phyloP scores from a whole-genome alignment of 164 flowering plant genomes.

The Annona cherimola region DNA sequence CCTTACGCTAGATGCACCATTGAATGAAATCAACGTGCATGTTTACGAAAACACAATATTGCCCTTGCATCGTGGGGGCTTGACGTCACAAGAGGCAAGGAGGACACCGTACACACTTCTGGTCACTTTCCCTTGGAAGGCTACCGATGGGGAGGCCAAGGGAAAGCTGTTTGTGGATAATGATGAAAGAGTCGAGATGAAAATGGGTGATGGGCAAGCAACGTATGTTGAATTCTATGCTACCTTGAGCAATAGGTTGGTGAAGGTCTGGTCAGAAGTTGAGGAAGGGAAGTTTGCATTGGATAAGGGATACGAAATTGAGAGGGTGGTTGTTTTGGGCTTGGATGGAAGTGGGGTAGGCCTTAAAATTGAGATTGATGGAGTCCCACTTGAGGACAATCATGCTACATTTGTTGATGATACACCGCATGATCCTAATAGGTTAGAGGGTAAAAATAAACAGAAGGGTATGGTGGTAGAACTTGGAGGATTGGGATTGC shows the following conservation, averaged over 20 bases:
- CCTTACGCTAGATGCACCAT: slow-evolving; percentile 63
- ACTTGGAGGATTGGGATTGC: slow-evolving; percentile 38
- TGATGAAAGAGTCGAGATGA: slow-evolving; percentile 66
- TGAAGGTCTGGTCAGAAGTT: slow-evolving; percentile 67
- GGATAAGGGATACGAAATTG: slow-evolving; percentile 42
- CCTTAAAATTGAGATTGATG: slow-evolving; percentile 38
- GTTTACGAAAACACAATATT: slow-evolving; percentile 63
- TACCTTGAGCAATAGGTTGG: slow-evolving; percentile 22
- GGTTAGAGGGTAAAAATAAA: slow-evolving; percentile 29
- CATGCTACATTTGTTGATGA: slow-evolving; percentile 18
- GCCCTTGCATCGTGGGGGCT: slow-evolving; percentile 77
- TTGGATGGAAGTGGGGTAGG: slow-evolving; percentile 33
- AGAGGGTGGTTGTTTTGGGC: slow-evolving; percentile 51
- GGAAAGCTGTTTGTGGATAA: slow-evolving; percentile 59
- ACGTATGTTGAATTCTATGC: slow-evolving; percentile 53
- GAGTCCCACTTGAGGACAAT: slow-evolving; percentile 21
- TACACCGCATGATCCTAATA: slow-evolving; percentile 14
- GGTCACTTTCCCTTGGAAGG: slow-evolving; percentile 58
- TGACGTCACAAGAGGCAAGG: slow-evolving; percentile 62
- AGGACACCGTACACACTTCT: slow-evolving; percentile 55
- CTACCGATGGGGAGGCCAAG: slow-evolving; percentile 35
- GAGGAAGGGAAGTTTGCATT: slow-evolving; percentile 51
- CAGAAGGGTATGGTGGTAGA: slow-evolving; percentile 49
- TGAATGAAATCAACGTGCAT: slow-evolving; percentile 70
- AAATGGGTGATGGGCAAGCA: slow-evolving; percentile 48